Percentiles rank a stretch among this genome's conserved stretches.
These are phyloP conservation scores for Musa itinerans DNA, from an alignment of 176 grass and related monocot genomes.

Conservation along the genomic window DNA sequence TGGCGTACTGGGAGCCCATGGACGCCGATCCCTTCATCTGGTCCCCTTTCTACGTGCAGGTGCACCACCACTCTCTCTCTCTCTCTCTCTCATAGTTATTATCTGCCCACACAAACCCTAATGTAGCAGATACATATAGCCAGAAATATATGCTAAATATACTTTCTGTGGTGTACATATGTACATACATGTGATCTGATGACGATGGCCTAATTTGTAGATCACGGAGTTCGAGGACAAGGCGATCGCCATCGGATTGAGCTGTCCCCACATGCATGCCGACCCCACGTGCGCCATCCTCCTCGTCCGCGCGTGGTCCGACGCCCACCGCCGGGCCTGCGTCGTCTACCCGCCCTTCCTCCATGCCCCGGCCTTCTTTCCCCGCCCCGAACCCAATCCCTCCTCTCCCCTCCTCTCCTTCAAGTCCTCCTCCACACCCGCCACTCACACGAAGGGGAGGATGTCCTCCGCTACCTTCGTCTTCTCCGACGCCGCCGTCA, in stretches of 20 bases:
- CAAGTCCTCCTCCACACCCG: neutral
- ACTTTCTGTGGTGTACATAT: neutral
- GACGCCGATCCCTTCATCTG: slow-evolving; percentile 47
- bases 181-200: neutral
- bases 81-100: neutral
- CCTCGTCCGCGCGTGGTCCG: slow-evolving; percentile 61
- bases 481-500: slow-evolving; percentile 42
- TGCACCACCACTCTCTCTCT: neutral
- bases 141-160: neutral
- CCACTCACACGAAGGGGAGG: neutral
- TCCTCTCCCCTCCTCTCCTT: slow-evolving; percentile 38
- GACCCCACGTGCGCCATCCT: slow-evolving; percentile 54
- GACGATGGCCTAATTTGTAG: slow-evolving; percentile 15
- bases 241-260: slow-evolving; percentile 55
- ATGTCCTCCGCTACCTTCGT: slow-evolving; percentile 66
- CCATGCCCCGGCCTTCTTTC: neutral
- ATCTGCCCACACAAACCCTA: neutral
- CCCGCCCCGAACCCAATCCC: slow-evolving; percentile 2
- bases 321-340: slow-evolving; percentile 43
- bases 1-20: slow-evolving; percentile 56
- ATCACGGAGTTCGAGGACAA: slow-evolving; percentile 78
- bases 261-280: slow-evolving; percentile 66
- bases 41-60: slow-evolving; percentile 87
- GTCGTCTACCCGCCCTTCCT: slow-evolving; percentile 13
- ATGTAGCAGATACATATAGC: neutral